Conservation (phyloP, 805 yeast species). For the Metschnikowia colocasiae region DNA sequence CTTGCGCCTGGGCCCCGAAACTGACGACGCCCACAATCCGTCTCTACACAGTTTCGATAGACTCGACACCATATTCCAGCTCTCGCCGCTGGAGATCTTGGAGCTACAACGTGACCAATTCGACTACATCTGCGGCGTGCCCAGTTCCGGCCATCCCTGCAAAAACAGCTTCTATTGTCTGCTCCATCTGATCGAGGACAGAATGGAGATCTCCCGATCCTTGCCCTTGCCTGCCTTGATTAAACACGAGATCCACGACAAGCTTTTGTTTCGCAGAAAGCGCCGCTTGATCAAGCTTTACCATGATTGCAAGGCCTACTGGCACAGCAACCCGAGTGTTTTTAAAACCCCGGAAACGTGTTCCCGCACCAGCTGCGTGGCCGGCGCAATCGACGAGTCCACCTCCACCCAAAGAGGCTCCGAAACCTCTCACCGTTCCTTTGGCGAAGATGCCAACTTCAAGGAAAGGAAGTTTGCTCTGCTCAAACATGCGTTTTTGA, state of each 20-base stretch:
- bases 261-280: constrained; percentile 11
- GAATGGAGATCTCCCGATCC: constrained; percentile 11
- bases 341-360: constrained; percentile 12
- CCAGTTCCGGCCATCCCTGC: constrained; percentile 9
- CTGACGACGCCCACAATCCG: neutral
- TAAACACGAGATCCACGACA: constrained; percentile 12
- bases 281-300: constrained; percentile 12
- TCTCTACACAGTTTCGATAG: constrained; percentile 4
- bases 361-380: constrained; percentile 12
- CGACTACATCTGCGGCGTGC: constrained; percentile 19
- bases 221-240: constrained; percentile 13
- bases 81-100: constrained; percentile 14
- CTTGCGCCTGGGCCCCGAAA: neutral
- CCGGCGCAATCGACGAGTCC: neutral
- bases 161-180: constrained; percentile 12
- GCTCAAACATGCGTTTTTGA: constrained; percentile 12
- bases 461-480: constrained; percentile 7
- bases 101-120: constrained; percentile 12
- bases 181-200: constrained; percentile 15
- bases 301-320: constrained; percentile 13
- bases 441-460: neutral
- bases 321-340: constrained; percentile 11
- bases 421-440: constrained; percentile 4
- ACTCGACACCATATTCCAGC: constrained; percentile 11
- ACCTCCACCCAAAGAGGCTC: constrained; percentile 11